Percentiles rank a stretch among this genome's conserved stretches.
These are phyloP conservation scores for Rhizophagus clarus DNA, from an alignment of 192 early-diverging fungal species.

Conservation along the genomic window DNA sequence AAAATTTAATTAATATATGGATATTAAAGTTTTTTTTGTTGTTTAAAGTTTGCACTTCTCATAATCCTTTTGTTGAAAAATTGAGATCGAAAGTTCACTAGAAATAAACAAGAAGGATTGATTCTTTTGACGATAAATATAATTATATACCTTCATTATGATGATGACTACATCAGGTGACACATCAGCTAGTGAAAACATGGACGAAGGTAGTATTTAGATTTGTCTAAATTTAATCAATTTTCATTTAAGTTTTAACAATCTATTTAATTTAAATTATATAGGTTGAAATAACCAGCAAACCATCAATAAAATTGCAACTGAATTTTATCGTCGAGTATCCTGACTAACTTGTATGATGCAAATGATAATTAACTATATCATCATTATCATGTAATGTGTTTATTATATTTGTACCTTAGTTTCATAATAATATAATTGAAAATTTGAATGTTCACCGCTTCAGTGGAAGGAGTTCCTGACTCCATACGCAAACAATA, in stretches of 20 bases:
- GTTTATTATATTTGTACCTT: neutral
- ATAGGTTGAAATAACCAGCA: too few species aligned
- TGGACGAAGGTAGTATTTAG: neutral
- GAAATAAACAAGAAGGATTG: neutral
- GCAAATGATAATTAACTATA: neutral
- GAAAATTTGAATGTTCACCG: too few species aligned
- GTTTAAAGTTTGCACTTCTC: neutral
- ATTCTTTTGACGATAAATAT: neutral
- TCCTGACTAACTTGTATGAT: too few species aligned
- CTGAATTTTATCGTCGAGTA: neutral
- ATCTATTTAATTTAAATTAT: neutral
- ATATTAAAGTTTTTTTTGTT: neutral
- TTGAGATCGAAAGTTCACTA: neutral
- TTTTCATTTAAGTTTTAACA: neutral
- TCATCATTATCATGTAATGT: neutral
- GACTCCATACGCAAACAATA: too few species aligned
- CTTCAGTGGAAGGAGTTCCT: too few species aligned
- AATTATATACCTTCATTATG: neutral
- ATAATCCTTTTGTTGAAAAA: neutral
- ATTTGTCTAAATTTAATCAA: too few species aligned
- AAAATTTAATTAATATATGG: neutral
- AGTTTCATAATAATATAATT: neutral
- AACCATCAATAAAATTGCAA: neutral
- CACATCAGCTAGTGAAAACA: neutral
- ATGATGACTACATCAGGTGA: neutral